Conservation (phyloP, 1,139 yeast genomes). For the Torulaspora globosa region DNA sequence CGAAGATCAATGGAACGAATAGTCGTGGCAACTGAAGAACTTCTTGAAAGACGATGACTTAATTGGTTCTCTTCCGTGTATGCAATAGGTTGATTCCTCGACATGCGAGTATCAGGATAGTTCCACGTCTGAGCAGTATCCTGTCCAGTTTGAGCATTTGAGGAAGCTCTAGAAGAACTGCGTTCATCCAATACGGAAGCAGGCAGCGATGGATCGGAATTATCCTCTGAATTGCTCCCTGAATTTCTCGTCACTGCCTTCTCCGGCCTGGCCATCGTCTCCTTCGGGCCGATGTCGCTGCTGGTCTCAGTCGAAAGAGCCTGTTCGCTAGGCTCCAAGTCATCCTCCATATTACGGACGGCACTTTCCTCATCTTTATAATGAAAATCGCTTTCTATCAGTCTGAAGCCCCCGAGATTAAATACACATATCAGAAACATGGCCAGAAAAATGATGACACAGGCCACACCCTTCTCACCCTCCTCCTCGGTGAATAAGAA, state of each 20-base stretch:
- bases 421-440: slow-evolving; percentile 68
- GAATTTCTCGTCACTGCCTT: slow-evolving; percentile 7
- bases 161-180: slow-evolving; percentile 5
- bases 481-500: slow-evolving; percentile 54
- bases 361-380: slow-evolving; percentile 35
- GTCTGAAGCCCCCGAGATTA: slow-evolving; percentile 69
- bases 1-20: slow-evolving; percentile 37
- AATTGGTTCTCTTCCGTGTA: slow-evolving; percentile 15
- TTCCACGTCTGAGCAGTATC: slow-evolving; percentile 7
- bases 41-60: slow-evolving; percentile 7
- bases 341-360: slow-evolving; percentile 9
- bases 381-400: slow-evolving; percentile 66
- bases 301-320: slow-evolving; percentile 1
- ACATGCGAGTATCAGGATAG: slow-evolving; percentile 11
- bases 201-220: slow-evolving; percentile 1
- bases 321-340: not conserved
- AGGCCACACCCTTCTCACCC: slow-evolving; percentile 79
- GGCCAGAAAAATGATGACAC: slow-evolving; percentile 73
- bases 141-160: slow-evolving; percentile 2
- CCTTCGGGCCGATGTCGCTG: not conserved
- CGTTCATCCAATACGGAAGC: slow-evolving; percentile 4
- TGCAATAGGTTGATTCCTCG: slow-evolving; percentile 26
- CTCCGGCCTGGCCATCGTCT: slow-evolving; percentile 7
- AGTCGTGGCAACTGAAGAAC: slow-evolving; percentile 10
- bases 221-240: slow-evolving; percentile 4